Evolutionary conservation across 495 filamentous ascomycete species (phyloP), one percentile per base, ranked within the genome.

Genomic region (Neurospora pannonica): DNA sequence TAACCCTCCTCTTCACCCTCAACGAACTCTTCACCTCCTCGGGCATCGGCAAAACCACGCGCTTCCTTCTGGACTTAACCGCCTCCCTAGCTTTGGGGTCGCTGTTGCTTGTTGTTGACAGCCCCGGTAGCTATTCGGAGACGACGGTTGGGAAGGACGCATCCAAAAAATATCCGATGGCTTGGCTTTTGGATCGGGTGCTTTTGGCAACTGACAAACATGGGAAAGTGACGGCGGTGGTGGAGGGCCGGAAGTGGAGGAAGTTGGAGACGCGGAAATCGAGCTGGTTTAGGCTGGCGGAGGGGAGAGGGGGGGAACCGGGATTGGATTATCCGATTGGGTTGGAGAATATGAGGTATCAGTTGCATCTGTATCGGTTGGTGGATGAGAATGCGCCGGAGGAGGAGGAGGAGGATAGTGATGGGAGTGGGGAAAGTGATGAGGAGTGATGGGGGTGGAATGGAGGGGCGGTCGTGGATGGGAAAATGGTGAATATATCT

Each of bases 311-410:
- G 0, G 73, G 43, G 2, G 69, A 43, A 2, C 24, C n/a, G 17
- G 67, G 82, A 21, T 82, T 98, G 74, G 83, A 85, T 54, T 98
- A 97, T 86, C 92, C 94, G 24, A 93, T 98, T 77, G 81, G 85
- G 72, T 84, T 98, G 81, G 95, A 98, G 84, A 92, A 97, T 82
- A 97, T 97, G 94, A 89, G 95, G 72, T 97, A 93, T 85, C 94
- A 97, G 82, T 85, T 97, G 76, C 93, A 97, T 86, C 78, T 97
- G 11, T 97, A 95, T 76, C 79, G 81, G 46, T 81, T 77, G 6
- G 74, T 75, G 38, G 77, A 74, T 46, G 76, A 71, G 31, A 37
- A 67, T 69, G 17, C n/a, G 5, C 28, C 17, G 4, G 71, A 70
- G 37, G 17, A 73, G 15, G 72, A 73, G 17, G 38, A 48, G 15